Conservation (phyloP, 352 stramenopile genomes). For the Pythium oligandrum region DNA sequence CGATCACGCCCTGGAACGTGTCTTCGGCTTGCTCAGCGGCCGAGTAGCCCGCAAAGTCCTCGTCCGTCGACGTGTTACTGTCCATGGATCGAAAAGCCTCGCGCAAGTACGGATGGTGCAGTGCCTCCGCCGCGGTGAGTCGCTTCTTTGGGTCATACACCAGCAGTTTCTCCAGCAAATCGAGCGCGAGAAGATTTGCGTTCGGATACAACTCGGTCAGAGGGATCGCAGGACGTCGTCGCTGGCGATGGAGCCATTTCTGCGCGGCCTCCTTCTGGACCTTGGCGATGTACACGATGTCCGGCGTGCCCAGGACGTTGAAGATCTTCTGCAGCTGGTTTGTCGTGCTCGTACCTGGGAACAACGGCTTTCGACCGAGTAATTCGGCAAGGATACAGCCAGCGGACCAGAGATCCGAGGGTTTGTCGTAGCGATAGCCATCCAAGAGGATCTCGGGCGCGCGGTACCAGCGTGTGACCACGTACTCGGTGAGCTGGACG, state of each 20-base stretch:
- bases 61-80: constrained; percentile 11
- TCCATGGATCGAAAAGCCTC: constrained; percentile 54
- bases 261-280: constrained; percentile 71
- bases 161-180: constrained; percentile 71
- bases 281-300: constrained; percentile 47
- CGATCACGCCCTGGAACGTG: constrained; percentile 54
- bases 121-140: constrained; percentile 89
- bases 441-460: constrained; percentile 92
- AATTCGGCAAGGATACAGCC: constrained; percentile 97
- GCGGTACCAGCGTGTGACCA: constrained; percentile 78
- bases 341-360: constrained; percentile 94
- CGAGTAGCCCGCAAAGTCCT: constrained; percentile 29
- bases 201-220: constrained; percentile 77
- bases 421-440: constrained; percentile 68
- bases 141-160: constrained; percentile 59
- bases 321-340: constrained; percentile 98
- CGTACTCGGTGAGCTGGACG: constrained; percentile 75
- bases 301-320: constrained; percentile 88
- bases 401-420: constrained; percentile 78
- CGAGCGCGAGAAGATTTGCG: constrained; percentile 59
- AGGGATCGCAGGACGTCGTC: constrained; percentile 42
- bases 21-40: constrained; percentile 55
- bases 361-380: constrained; percentile 91
- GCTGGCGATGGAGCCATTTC: constrained; percentile 65
- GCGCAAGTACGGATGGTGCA: constrained; percentile 93